A percentile compares a stretch with the other conserved stretches of the same genome.
phyloP scores from a whole-genome alignment of 257 asterid genomes.

The Solanum commersonii region DNA sequence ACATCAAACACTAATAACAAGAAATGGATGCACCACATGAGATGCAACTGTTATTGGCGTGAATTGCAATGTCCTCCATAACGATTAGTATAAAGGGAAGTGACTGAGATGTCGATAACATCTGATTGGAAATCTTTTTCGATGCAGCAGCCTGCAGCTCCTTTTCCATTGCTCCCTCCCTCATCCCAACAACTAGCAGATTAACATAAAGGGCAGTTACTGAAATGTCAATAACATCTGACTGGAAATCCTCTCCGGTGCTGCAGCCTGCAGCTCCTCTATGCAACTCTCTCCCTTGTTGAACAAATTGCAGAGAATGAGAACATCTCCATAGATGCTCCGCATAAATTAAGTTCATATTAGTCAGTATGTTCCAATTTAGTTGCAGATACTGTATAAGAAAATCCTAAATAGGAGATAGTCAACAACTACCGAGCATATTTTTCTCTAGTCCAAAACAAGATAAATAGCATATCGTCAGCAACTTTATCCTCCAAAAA shows the following conservation, averaged over 20 bases:
- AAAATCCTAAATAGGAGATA: neutral
- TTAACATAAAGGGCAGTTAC: neutral
- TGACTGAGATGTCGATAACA: neutral
- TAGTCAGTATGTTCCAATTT: neutral
- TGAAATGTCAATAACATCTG: neutral
- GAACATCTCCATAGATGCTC: neutral
- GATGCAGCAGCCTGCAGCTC: neutral
- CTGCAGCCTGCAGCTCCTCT: neutral
- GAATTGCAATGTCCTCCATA: neutral
- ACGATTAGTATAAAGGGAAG: neutral
- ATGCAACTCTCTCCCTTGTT: neutral
- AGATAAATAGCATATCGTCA: neutral
- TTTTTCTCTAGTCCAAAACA: neutral
- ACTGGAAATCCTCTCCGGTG: neutral
- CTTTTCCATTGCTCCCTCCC: neutral
- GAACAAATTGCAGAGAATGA: neutral
- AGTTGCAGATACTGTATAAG: neutral
- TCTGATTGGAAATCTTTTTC: neutral
- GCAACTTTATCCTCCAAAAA: neutral
- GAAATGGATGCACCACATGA: neutral
- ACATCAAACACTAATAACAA: neutral
- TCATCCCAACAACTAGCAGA: neutral
- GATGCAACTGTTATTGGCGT: neutral
- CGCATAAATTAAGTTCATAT: neutral
- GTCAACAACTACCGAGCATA: neutral